Percentiles rank a stretch among this genome's conserved stretches.
Conservation (phyloP, 108 stramenopile genomes). For the Aurantiochytrium sp. region DNA sequence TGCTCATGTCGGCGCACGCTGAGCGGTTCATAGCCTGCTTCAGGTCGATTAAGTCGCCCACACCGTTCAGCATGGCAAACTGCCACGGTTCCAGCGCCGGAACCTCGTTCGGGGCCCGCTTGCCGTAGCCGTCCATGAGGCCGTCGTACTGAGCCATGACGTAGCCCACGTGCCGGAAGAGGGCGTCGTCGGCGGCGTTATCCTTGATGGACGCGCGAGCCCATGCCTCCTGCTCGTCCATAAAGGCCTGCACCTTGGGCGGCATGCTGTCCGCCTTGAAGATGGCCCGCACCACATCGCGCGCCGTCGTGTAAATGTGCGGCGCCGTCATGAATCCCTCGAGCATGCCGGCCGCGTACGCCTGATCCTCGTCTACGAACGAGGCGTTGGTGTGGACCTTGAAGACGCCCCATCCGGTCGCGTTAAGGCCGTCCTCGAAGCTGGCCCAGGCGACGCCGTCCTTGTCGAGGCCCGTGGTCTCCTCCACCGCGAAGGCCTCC, state of each 20-base stretch:
- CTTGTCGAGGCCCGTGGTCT: not conserved
- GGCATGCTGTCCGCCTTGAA: not conserved
- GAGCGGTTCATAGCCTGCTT: not conserved
- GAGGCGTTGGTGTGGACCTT: not conserved
- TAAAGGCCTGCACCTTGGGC: not conserved
- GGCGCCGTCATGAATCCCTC: not conserved
- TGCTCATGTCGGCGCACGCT: not conserved
- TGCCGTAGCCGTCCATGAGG: not conserved
- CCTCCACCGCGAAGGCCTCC: not conserved
- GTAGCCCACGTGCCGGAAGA: not conserved
- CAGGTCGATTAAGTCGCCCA: conserved; percentile 39
- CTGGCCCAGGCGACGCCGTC: not conserved
- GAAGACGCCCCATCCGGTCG: not conserved
- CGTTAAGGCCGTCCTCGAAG: not conserved
- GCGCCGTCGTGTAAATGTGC: not conserved
- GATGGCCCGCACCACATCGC: not conserved
- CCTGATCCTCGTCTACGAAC: not conserved
- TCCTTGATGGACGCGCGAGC: not conserved
- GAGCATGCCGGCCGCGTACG: not conserved
- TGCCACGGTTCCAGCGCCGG: not conserved
- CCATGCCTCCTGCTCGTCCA: not conserved
- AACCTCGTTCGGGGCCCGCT: not conserved
- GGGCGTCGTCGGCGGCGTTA: not conserved
- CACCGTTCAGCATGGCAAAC: conserved; percentile 29
- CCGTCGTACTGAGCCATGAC: conserved; percentile 35